Base-by-base conservation (phyloP, 306 rosid species). In the Aeschynomene evenia region DNA sequence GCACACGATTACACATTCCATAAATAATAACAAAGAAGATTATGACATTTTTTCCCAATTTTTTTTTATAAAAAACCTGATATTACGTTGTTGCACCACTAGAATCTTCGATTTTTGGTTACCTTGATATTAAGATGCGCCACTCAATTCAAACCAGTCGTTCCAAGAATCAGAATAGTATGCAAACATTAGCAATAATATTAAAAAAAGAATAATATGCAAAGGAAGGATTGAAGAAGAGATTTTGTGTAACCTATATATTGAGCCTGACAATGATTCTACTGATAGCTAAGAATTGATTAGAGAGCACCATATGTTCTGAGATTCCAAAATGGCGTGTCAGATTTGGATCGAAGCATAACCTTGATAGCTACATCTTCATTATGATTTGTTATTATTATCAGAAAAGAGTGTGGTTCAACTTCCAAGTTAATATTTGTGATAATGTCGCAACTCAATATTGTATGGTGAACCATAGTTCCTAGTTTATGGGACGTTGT, bases 71-170 rank as follows among this genome's bases (percentile, higher is more conserved):
- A 8, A 10, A 66, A 6, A 50, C 19, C 3, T 20, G 31, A 26
- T 45, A 20, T 12, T 20, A 7, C 0, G 5, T 28, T 26, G 22
- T 26, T 24, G 58, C 16, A 34, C 53, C 52, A 57, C 43, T 46
- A 55, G 79, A 81, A 81, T 76, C 68, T 53, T 66, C 20, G 57
- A 48, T 66, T 76, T 31, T 60, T 8, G 68, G 58, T 34, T 64
- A 39, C 61, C 4, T 7, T 58, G 45, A 28, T 19, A 76, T 45
- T 53, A 34, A 5, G 85, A 76, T 66, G 46, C 0, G 24, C 10
- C 24, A 4, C n/a, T 54, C 52, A 46, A 67, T 67, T 22, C 62
- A 45, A 54, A 77, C 79, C 82, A 72, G 22, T 46, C 13, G 36
- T 21, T 65, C 21, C 22, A 58, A 60, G 63, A 61, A 77, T 77